Conservation (phyloP, 805 yeast species). For the Candida bentonensis region DNA sequence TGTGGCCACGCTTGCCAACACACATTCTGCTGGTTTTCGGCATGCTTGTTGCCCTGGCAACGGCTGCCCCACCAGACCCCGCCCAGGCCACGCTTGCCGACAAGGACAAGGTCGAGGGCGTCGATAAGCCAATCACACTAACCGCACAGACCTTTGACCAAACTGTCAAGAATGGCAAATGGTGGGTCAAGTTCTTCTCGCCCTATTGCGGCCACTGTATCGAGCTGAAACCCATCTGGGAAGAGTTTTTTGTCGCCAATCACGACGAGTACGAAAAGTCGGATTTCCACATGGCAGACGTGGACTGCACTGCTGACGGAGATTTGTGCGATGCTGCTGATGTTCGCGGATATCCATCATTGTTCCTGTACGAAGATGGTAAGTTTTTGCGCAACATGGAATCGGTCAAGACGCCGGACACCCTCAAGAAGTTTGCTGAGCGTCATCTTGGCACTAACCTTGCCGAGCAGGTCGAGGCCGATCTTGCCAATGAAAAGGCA, state of each 20-base stretch:
- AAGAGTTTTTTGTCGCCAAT: slow-evolving; percentile 40
- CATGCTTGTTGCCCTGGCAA: background rate
- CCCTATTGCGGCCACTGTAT: slow-evolving; percentile 84
- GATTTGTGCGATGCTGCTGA: slow-evolving; percentile 66
- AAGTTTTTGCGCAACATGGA: slow-evolving; percentile 13
- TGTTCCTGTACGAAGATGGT: slow-evolving; percentile 43
- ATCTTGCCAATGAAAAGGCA: background rate
- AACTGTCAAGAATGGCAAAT: slow-evolving; percentile 36
- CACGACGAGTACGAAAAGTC: slow-evolving; percentile 28
- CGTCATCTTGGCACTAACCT: background rate
- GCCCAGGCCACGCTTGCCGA: background rate
- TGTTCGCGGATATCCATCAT: slow-evolving; percentile 52
- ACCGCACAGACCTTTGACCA: slow-evolving; percentile 36
- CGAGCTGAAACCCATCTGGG: slow-evolving; percentile 73
- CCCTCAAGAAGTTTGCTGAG: background rate
- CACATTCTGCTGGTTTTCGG: no score
- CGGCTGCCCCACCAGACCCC: background rate
- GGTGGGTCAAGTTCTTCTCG: slow-evolving; percentile 78
- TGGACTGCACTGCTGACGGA: slow-evolving; percentile 75
- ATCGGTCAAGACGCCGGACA: background rate
- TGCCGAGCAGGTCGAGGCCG: background rate
- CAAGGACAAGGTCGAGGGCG: background rate
- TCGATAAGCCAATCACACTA: slow-evolving; percentile 33
- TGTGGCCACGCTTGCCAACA: no score
- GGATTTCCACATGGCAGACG: slow-evolving; percentile 48